Percentiles rank a stretch among this genome's conserved stretches.
Conservation (phyloP, 805 yeast species). For the Nakazawaea molendinolei region DNA sequence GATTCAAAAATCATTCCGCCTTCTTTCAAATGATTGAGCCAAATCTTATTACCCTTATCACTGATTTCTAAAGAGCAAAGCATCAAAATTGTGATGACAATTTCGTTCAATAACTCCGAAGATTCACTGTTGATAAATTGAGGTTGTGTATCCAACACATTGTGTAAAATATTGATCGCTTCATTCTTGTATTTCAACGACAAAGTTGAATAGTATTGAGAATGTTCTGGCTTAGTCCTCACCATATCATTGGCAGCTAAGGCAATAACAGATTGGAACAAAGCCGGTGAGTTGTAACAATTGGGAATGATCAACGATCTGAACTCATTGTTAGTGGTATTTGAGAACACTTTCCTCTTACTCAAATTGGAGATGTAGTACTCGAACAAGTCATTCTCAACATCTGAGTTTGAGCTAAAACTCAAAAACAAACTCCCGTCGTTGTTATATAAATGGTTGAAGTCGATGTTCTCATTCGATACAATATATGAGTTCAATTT, state of each 20-base stretch:
- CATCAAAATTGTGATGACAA: slow-evolving; percentile 22
- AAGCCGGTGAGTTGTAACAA: slow-evolving; percentile 9
- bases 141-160: slow-evolving; percentile 19
- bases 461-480: background rate
- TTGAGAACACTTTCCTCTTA: slow-evolving; percentile 9
- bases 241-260: slow-evolving; percentile 11
- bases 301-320: slow-evolving; percentile 10
- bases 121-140: slow-evolving; percentile 14
- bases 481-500: background rate
- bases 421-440: slow-evolving; percentile 2
- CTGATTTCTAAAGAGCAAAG: slow-evolving; percentile 26
- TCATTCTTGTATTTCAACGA: slow-evolving; percentile 21
- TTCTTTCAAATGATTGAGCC: slow-evolving; percentile 26
- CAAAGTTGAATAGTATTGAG: slow-evolving; percentile 5
- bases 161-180: slow-evolving; percentile 23
- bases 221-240: slow-evolving; percentile 8
- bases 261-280: slow-evolving; percentile 11
- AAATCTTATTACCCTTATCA: slow-evolving; percentile 20
- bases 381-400: slow-evolving; percentile 11
- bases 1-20: slow-evolving; percentile 23
- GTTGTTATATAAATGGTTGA: slow-evolving; percentile 2
- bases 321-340: slow-evolving; percentile 8
- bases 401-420: slow-evolving; percentile 9
- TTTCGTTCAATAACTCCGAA: slow-evolving; percentile 19
- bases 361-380: slow-evolving; percentile 11